phyloP scores from a whole-genome alignment of 495 filamentous ascomycete species.

The Penicillium arizonense region DNA sequence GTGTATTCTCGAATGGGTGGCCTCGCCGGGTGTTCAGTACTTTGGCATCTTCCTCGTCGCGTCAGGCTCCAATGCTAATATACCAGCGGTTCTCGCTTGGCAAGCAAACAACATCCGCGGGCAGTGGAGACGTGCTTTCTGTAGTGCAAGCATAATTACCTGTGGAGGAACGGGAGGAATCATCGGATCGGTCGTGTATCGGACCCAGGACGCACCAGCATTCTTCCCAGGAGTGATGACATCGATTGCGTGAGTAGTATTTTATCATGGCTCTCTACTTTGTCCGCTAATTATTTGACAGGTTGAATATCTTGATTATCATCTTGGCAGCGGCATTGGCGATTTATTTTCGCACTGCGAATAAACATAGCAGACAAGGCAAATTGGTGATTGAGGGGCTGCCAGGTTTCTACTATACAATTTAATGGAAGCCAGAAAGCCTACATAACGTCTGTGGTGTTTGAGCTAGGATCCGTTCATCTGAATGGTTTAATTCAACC shows the following conservation, averaged over 20 bases:
- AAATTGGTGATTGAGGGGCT: too few species aligned
- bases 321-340: too few species aligned
- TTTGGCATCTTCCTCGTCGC: constrained; percentile 59
- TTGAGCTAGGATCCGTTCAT: too few species aligned
- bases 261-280: too few species aligned
- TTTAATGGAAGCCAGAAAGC: too few species aligned
- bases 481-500: too few species aligned
- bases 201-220: constrained; percentile 62
- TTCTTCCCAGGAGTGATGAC: constrained; percentile 73
- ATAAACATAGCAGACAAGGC: too few species aligned
- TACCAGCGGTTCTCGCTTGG: constrained; percentile 70
- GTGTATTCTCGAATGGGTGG: constrained; percentile 42
- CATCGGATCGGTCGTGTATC: constrained; percentile 72
- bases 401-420: too few species aligned
- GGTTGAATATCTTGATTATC: too few species aligned
- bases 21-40: constrained; percentile 42
- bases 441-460: too few species aligned
- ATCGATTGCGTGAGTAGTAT: constrained; percentile 56
- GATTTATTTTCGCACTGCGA: too few species aligned
- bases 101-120: constrained; percentile 69
- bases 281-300: background rate
- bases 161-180: constrained; percentile 76
- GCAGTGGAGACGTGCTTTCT: constrained; percentile 77
- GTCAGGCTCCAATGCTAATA: constrained; percentile 51
- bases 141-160: constrained; percentile 65